Evolutionary conservation across 1,284 basidiomycete species (phyloP).

Genomic region (Sutorius eximius): DNA sequence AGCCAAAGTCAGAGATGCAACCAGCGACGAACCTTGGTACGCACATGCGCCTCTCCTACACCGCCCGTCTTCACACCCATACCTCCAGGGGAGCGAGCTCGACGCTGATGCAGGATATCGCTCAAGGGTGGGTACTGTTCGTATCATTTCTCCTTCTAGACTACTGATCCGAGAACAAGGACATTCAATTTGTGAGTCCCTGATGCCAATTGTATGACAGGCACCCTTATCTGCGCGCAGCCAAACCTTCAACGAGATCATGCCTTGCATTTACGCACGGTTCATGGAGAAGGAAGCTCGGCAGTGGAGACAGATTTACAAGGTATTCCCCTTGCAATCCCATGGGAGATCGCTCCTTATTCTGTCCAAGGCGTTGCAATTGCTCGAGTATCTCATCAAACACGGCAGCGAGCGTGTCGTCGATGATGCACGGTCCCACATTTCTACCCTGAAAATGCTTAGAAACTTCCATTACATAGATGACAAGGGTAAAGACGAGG

Average conservation of each 20-base stretch:
- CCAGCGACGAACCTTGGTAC: slow-evolving; percentile 97
- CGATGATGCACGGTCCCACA: slow-evolving; percentile 93
- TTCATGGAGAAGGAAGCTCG: slow-evolving; percentile 98
- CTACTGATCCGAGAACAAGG: slow-evolving; percentile 40
- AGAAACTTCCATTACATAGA: slow-evolving; percentile 98
- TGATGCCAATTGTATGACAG: neutral
- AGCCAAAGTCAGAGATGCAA: slow-evolving; percentile 95
- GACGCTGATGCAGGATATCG: slow-evolving; percentile 98
- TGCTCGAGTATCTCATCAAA: slow-evolving; percentile 95
- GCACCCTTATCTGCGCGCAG: slow-evolving; percentile 42
- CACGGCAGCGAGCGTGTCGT: slow-evolving; percentile 99
- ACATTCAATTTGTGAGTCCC: slow-evolving; percentile 87
- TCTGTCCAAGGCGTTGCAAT: slow-evolving; percentile 72
- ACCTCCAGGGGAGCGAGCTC: slow-evolving; percentile 90
- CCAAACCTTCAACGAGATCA: slow-evolving; percentile 99
- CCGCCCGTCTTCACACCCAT: neutral
- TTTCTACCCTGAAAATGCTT: slow-evolving; percentile 96
- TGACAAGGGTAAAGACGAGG: slow-evolving; percentile 98
- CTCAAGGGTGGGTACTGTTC: slow-evolving; percentile 72
- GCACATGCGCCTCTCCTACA: slow-evolving; percentile 23
- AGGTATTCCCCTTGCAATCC: slow-evolving; percentile 48
- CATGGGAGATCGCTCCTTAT: neutral
- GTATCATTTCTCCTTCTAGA: neutral
- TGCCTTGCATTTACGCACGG: slow-evolving; percentile 94
- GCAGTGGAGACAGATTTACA: slow-evolving; percentile 99